Evolutionary conservation across 805 yeast genomes (phyloP), one percentile per base, ranked within the genome.

Genomic region (Blastobotrys muscicola): DNA sequence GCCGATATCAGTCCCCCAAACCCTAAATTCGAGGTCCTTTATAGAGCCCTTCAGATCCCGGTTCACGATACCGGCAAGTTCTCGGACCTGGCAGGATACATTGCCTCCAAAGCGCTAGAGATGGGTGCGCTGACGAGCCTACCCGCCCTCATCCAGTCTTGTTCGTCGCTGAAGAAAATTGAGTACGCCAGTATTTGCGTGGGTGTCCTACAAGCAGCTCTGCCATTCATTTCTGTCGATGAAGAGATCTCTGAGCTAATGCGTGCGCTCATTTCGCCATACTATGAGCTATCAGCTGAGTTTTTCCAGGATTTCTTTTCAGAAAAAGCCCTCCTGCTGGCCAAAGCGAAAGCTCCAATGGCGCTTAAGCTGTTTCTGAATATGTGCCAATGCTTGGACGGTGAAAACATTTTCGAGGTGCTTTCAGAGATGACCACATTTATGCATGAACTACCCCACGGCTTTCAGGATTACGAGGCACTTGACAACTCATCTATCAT

Each of bases 321-420:
- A 0, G 64, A 64, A 15, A 68, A 69, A 40, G 57, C 71, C 3
- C 54, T 80, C 29, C 65, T 74, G 11, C 57, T 85, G 23, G 64
- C 85, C 1, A 70, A 80, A 48, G 81, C 92, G 0, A 86, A 89
- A 55, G 73, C 85, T 48, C 97, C 97, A 0, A 56, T 71, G 2
- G 54, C 77, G 1, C 59, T 85, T 12, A 59, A 71, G 1, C 80
- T 90, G 1, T 78, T 80, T 45, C 60, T 86, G 33, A 70, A 76
- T 43, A 52, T 85, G 9, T 67, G 80, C 10, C 66, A 80, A 8
- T 43, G 51, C 8, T 71, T 78, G 26, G 82, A 83, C 52, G 78
- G 82, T 0, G 74, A 73, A 33, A 74, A 80, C 54, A 92, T 94
- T 0, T 67, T 73, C 45, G 74, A 72, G 43, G 84, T 82, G 48